Evolutionary conservation across 148 eudicot species (phyloP).

Genomic region (Oxyria digyna): DNA sequence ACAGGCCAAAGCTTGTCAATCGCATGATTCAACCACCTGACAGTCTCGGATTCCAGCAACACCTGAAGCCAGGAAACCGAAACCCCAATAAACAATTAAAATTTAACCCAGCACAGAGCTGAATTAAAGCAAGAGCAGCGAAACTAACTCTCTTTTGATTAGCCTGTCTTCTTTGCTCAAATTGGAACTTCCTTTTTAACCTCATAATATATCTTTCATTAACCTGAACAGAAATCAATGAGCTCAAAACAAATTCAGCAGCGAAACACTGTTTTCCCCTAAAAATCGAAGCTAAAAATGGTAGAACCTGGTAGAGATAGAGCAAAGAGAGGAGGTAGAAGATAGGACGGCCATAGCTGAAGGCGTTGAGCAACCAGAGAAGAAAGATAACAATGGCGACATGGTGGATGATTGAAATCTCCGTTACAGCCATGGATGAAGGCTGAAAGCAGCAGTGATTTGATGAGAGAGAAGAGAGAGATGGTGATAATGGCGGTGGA

Average conservation of each 20-base stretch:
- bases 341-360: conserved; percentile 29
- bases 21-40: conserved; percentile 85
- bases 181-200: conserved; percentile 53
- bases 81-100: conserved; percentile 6
- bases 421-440: conserved; percentile 19
- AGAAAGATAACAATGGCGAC: conserved; percentile 40
- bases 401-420: conserved; percentile 49
- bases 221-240: conserved; percentile 26
- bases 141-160: conserved; percentile 58
- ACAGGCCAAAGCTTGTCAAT: conserved; percentile 82
- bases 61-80: conserved; percentile 29
- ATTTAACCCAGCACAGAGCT: not conserved
- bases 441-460: not conserved
- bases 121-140: not conserved
- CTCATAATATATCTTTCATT: conserved; percentile 51
- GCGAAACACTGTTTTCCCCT: not conserved
- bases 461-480: not conserved
- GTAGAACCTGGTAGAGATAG: conserved; percentile 45
- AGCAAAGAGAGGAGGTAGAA: conserved; percentile 34
- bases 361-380: conserved; percentile 39
- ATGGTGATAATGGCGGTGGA: not conserved
- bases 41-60: conserved; percentile 74
- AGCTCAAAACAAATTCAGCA: not conserved
- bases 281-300: conserved; percentile 7
- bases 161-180: conserved; percentile 58